Evolutionary conservation across 139 green algal species (phyloP).

Genomic region (Coelastrella sp.): DNA sequence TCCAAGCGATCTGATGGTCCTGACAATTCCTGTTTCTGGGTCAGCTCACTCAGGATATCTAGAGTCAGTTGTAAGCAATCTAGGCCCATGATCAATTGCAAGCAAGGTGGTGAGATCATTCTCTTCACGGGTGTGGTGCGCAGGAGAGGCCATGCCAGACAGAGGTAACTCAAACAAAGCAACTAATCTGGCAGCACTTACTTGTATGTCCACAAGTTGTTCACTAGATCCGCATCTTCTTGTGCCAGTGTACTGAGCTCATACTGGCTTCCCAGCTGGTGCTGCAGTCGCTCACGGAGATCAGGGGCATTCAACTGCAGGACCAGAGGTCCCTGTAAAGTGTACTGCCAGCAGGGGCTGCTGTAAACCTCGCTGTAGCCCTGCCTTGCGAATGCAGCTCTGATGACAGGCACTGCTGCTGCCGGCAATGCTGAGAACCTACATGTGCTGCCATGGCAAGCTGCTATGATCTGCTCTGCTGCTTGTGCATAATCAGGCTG

Average conservation of each 20-base stretch:
- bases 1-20: no score
- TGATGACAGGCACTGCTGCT: not conserved
- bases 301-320: not conserved
- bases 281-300: not conserved
- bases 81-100: no score
- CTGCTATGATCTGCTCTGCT: not conserved
- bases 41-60: no score
- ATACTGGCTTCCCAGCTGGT: not conserved
- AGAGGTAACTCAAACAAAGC: no score
- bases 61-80: no score
- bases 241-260: not conserved
- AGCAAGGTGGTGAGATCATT: no score
- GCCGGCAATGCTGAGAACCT: not conserved
- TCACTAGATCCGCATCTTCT: conserved; percentile 7
- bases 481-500: not conserved
- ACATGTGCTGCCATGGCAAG: not conserved
- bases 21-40: no score
- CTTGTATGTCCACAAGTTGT: conserved; percentile 20
- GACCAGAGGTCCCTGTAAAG: not conserved
- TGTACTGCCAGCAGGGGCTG: conserved; percentile 21
- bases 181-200: not conserved
- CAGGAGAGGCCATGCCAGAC: no score
- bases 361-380: not conserved
- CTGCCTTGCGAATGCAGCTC: not conserved
- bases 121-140: no score